Conservation (phyloP, 345 rosid genomes). For the Sonneratia alba region DNA sequence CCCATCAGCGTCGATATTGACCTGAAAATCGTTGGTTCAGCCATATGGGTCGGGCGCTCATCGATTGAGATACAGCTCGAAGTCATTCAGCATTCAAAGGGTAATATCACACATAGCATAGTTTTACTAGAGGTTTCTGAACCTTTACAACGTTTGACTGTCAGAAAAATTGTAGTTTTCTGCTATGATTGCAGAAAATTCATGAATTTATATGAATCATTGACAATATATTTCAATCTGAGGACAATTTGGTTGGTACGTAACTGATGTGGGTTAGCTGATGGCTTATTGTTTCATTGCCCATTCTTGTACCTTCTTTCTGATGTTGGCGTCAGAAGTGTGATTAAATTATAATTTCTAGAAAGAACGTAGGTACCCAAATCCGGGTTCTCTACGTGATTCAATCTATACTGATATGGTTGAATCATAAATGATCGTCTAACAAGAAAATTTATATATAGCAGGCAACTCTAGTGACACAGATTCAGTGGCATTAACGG, state of each 20-base stretch:
- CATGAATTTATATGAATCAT: neutral
- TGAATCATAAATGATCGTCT: neutral
- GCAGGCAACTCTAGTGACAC: constrained; percentile 40
- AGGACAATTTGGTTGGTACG: neutral
- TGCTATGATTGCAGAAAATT: neutral
- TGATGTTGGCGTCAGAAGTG: neutral
- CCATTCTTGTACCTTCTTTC: neutral
- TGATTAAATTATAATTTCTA: neutral
- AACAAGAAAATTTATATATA: constrained; percentile 6
- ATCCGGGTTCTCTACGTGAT: neutral
- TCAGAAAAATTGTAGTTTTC: neutral
- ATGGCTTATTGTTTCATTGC: neutral
- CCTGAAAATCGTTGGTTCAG: constrained; percentile 69
- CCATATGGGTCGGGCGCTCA: constrained; percentile 77
- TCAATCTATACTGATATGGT: neutral
- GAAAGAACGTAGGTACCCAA: neutral
- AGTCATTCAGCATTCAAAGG: constrained; percentile 43
- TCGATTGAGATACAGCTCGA: constrained; percentile 81
- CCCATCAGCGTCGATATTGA: constrained; percentile 56
- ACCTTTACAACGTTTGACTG: neutral
- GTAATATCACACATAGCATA: constrained; percentile 11
- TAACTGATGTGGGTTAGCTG: neutral
- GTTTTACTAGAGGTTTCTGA: neutral
- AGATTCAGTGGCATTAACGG: constrained; percentile 45
- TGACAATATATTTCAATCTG: neutral